Percentiles rank a stretch among this genome's conserved stretches.
Evolutionary conservation across 2,329 filamentous ascomycete species (phyloP).

Genomic region (Ceratocystis lukuohia): DNA sequence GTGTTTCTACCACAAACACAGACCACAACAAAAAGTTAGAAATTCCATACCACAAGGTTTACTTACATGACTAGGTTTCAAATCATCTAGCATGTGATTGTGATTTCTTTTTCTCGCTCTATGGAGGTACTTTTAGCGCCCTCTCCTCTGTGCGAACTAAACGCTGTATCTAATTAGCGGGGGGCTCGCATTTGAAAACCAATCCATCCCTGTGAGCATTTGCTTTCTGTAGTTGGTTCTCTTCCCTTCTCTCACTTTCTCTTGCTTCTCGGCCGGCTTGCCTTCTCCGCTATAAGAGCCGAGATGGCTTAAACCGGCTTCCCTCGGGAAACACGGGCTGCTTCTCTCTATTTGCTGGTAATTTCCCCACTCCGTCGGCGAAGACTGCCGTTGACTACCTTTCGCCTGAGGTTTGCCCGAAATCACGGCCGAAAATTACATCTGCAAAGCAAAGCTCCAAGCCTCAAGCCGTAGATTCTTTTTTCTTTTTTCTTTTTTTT

Average conservation of each 20-base stretch:
- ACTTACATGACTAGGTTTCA: neutral
- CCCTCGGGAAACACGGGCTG: constrained; percentile 1
- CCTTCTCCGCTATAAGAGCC: neutral
- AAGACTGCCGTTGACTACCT: neutral
- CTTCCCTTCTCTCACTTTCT: neutral
- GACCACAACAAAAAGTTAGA: neutral
- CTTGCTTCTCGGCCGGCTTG: neutral
- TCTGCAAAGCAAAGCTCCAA: neutral
- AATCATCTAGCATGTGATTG: constrained; percentile 1
- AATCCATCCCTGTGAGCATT: neutral
- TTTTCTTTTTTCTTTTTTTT: neutral
- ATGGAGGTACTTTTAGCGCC: neutral
- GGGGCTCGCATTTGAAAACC: neutral
- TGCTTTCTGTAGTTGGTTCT: neutral
- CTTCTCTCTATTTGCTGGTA: neutral
- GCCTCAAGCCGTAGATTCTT: neutral
- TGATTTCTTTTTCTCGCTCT: neutral
- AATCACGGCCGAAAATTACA: neutral
- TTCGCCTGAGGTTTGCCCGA: constrained; percentile 4
- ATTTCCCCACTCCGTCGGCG: neutral
- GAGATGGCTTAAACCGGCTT: constrained; percentile 4
- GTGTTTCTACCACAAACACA: neutral
- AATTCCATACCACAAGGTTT: neutral
- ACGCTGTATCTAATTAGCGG: neutral
- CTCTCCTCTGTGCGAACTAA: neutral